Evolutionary conservation across 345 rosid genomes (phyloP).

Genomic region (Euphorbia pulcherrima): DNA sequence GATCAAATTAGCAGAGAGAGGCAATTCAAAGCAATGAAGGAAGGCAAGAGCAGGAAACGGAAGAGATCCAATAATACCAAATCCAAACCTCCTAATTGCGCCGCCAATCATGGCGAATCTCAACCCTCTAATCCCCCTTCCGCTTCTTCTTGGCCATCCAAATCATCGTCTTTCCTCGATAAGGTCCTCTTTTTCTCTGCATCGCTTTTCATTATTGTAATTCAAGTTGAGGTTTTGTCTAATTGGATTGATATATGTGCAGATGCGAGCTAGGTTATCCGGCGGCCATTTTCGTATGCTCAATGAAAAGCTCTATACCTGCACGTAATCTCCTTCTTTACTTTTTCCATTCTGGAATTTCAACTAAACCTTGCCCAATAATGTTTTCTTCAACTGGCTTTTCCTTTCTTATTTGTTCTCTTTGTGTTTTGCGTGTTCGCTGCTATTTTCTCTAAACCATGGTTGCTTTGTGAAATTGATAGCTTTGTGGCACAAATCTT

Average conservation of each 20-base stretch:
- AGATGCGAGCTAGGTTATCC: conserved; percentile 72
- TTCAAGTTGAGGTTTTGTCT: not conserved
- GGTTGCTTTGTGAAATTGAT: not conserved
- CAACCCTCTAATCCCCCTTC: not conserved
- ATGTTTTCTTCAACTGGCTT: not conserved
- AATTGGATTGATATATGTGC: conserved; percentile 21
- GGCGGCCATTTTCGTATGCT: conserved; percentile 94
- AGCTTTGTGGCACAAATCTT: not conserved
- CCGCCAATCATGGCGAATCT: not conserved
- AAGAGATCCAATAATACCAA: conserved; percentile 38
- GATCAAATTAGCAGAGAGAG: no score
- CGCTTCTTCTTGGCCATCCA: conserved; percentile 16
- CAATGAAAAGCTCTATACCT: conserved; percentile 87
- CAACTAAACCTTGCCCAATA: not conserved
- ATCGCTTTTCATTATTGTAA: not conserved
- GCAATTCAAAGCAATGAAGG: conserved; percentile 48
- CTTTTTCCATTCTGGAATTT: not conserved
- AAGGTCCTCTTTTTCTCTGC: conserved; percentile 17
- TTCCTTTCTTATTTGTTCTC: not conserved
- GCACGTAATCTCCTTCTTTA: conserved; percentile 50
- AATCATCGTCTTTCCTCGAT: conserved; percentile 30
- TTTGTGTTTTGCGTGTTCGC: no score
- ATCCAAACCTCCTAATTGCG: not conserved
- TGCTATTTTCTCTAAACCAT: not conserved
- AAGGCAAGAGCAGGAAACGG: conserved; percentile 43